These are phyloP conservation scores for Botryotinia convoluta DNA, from an alignment of 2,329 filamentous ascomycete species.

Conservation along the genomic window DNA sequence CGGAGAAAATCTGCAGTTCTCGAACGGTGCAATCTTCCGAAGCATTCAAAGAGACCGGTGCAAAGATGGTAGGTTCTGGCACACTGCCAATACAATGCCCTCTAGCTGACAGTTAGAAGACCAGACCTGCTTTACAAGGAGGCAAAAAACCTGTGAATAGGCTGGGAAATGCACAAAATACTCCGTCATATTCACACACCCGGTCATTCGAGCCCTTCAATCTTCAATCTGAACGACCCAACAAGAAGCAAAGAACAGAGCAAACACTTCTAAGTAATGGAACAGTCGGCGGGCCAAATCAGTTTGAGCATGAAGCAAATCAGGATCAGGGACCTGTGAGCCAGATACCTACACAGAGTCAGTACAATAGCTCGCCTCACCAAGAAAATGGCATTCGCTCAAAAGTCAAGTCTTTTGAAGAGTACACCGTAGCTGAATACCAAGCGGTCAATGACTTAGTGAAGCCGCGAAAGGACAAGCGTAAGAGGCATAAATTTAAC, in stretches of 20 bases:
- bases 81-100: background rate
- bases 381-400: background rate
- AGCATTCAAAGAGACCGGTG: background rate
- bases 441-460: background rate
- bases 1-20: background rate
- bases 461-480: background rate
- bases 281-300: background rate
- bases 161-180: background rate
- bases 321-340: slow-evolving; percentile 4
- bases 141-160: slow-evolving; percentile 1
- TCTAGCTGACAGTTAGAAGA: background rate
- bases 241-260: slow-evolving; percentile 3
- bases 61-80: slow-evolving; percentile 1
- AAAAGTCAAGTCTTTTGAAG: background rate
- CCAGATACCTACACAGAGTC: slow-evolving; percentile 1
- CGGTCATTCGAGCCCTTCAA: background rate
- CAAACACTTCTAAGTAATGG: background rate
- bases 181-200: background rate
- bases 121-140: background rate
- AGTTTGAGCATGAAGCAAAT: background rate
- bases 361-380: slow-evolving; percentile 6
- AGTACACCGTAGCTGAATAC: background rate
- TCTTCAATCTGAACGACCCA: background rate
- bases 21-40: background rate
- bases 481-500: background rate